phyloP scores from a whole-genome alignment of 139 green algal species.

The Eudorina sp. region DNA sequence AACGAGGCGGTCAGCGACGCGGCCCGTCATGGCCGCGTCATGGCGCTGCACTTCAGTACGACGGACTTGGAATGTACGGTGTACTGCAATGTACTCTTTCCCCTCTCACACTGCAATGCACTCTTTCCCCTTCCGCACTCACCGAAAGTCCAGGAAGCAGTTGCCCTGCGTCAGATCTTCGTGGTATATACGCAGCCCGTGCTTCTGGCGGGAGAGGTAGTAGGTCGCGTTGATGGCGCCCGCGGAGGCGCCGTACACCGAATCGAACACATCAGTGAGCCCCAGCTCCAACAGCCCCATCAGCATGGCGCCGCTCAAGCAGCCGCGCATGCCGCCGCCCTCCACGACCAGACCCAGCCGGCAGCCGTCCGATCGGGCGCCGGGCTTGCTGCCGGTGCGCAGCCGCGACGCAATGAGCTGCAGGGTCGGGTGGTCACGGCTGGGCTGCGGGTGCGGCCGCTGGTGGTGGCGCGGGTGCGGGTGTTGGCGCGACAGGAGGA shows the following conservation, averaged over 20 bases:
- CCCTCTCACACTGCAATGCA: too few relatives aligned
- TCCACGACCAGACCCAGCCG: constrained; percentile 92
- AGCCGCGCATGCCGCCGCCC: constrained; percentile 55
- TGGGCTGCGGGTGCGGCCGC: neutral
- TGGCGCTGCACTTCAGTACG: too few relatives aligned
- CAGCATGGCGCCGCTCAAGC: constrained; percentile 65
- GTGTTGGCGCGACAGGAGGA: neutral
- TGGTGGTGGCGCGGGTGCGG: neutral
- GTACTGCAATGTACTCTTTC: too few relatives aligned
- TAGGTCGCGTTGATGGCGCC: constrained; percentile 92
- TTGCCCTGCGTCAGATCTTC: constrained; percentile 79
- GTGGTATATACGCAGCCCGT: constrained; percentile 84
- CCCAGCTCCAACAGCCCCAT: constrained; percentile 80
- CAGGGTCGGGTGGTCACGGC: constrained; percentile 72
- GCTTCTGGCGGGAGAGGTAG: constrained; percentile 80
- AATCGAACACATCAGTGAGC: constrained; percentile 83
- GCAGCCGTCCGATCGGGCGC: constrained; percentile 66
- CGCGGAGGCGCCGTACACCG: constrained; percentile 86
- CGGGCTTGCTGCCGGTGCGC: constrained; percentile 61
- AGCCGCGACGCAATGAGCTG: constrained; percentile 67
- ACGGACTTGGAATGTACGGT: too few relatives aligned
- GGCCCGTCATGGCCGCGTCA: too few relatives aligned
- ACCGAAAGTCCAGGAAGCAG: constrained; percentile 79
- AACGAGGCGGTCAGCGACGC: too few relatives aligned
- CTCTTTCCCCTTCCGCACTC: too few relatives aligned